Evolutionary conservation across 2,329 filamentous ascomycete genomes (phyloP).

Genomic region (Chrysoporthe cubensis): DNA sequence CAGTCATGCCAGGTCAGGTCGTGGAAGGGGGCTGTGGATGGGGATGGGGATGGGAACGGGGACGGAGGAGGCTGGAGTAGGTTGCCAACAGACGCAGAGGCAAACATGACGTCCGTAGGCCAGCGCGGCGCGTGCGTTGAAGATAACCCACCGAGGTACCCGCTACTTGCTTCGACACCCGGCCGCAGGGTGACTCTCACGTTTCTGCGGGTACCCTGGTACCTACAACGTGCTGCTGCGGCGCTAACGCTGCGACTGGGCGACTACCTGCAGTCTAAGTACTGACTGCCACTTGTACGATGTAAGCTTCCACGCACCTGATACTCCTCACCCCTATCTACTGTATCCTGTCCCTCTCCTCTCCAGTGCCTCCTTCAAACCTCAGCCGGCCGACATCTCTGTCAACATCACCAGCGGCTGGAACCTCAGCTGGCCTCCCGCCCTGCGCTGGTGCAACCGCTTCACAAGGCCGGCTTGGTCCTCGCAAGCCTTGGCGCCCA

Average conservation of each 20-base stretch:
- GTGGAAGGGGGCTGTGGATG: neutral
- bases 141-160: neutral
- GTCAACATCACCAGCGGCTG: neutral
- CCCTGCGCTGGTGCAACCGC: neutral
- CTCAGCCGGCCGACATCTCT: neutral
- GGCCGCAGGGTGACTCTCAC: neutral
- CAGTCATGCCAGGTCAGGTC: neutral
- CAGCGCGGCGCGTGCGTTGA: neutral
- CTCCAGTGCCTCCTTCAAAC: neutral
- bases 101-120: constrained; percentile 8
- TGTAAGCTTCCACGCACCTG: neutral
- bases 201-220: neutral
- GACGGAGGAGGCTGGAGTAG: constrained; percentile 7
- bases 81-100: constrained; percentile 3
- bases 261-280: neutral
- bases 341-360: neutral
- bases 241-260: neutral
- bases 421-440: neutral
- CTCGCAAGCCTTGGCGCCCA: neutral
- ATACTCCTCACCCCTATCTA: neutral
- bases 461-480: neutral
- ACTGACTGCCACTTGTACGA: neutral
- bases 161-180: neutral
- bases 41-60: neutral
- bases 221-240: neutral